Evolutionary conservation across 208 protist genomes (phyloP).

Genomic region (Trypanosoma brucei): DNA sequence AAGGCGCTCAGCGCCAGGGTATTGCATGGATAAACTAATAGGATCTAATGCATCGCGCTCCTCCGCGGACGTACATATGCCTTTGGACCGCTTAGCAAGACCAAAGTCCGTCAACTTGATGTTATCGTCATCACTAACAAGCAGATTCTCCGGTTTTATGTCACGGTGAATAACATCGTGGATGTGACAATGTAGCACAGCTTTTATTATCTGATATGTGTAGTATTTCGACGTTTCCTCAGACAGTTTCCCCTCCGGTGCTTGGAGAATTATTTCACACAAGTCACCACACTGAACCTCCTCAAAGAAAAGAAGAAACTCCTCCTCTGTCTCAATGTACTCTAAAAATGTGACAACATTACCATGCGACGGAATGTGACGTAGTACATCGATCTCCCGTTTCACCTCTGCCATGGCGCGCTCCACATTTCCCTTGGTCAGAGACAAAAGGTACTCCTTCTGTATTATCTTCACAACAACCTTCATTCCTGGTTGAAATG

Average conservation of each 20-base stretch:
- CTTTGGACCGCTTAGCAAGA: constrained; percentile 74
- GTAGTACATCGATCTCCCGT: constrained; percentile 85
- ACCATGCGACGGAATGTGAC: constrained; percentile 82
- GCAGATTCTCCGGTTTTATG: constrained; percentile 90
- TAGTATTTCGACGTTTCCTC: constrained; percentile 83
- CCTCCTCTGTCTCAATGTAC: constrained; percentile 77
- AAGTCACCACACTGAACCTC: constrained; percentile 82
- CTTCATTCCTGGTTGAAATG: constrained; percentile 66
- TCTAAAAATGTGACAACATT: constrained; percentile 89
- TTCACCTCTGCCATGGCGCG: constrained; percentile 86
- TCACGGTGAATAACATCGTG: constrained; percentile 91
- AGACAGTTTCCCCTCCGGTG: constrained; percentile 65
- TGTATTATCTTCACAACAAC: constrained; percentile 89
- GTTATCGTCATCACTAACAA: constrained; percentile 81
- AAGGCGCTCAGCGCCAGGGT: constrained; percentile 71
- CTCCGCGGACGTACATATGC: constrained; percentile 61
- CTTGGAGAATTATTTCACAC: constrained; percentile 85
- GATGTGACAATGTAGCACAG: constrained; percentile 86
- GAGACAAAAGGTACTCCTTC: constrained; percentile 85
- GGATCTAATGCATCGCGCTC: constrained; percentile 60
- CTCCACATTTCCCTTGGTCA: constrained; percentile 83
- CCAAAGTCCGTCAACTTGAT: constrained; percentile 92
- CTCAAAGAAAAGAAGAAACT: constrained; percentile 88
- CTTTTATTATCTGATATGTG: constrained; percentile 89
- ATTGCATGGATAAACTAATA: constrained; percentile 70